A percentile compares a stretch with the other conserved stretches of the same genome.
phyloP scores from a whole-genome alignment of 2,329 filamentous ascomycete genomes.

The Aspergillus puulaauensis region DNA sequence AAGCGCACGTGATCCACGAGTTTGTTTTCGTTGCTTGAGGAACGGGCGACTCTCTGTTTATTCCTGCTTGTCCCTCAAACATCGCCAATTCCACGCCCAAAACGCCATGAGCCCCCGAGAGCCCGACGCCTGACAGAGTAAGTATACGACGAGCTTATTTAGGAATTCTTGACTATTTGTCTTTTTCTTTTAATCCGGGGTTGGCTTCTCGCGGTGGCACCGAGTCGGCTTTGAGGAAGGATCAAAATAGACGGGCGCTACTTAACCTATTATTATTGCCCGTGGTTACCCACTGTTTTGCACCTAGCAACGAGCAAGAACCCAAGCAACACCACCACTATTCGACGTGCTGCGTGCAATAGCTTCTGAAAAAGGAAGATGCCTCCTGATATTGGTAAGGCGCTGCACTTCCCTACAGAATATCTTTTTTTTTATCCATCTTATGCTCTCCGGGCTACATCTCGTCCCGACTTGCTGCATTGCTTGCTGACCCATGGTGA shows the following conservation, averaged over 20 bases:
- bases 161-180: background rate
- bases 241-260: constrained; percentile 28
- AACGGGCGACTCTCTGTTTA: constrained; percentile 42
- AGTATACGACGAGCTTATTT: background rate
- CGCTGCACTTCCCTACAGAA: constrained; percentile 16
- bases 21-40: constrained; percentile 44
- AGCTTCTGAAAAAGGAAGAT: constrained; percentile 23
- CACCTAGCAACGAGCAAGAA: constrained; percentile 21
- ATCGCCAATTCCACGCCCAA: constrained; percentile 17
- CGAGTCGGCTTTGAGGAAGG: constrained; percentile 20
- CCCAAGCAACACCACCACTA: constrained; percentile 16
- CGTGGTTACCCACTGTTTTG: constrained; percentile 27
- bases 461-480: background rate
- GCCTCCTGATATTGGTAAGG: constrained; percentile 36
- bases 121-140: constrained; percentile 15
- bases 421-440: constrained; percentile 1
- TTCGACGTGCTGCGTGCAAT: constrained; percentile 14
- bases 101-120: constrained; percentile 24
- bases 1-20: constrained; percentile 32
- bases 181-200: background rate
- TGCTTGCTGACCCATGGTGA: constrained; percentile 18
- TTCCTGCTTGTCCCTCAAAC: constrained; percentile 24
- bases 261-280: constrained; percentile 20
- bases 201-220: constrained; percentile 13
- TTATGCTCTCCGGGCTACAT: background rate